Conservation (phyloP, 768 basidiomycete genomes). For the Suillus clintonianus region DNA sequence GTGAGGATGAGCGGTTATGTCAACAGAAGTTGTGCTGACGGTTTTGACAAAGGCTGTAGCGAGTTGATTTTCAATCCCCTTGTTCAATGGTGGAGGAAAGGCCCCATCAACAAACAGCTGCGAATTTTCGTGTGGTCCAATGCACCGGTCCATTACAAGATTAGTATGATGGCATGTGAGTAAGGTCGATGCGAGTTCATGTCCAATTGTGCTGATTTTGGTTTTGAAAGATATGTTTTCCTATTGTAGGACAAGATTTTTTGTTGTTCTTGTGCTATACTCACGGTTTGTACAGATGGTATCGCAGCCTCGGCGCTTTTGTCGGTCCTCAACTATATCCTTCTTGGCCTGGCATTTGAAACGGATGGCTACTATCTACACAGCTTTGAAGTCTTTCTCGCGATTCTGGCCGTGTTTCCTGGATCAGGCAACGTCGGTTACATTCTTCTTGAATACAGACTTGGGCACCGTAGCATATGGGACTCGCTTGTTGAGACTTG, state of each 20-base stretch:
- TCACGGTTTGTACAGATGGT: constrained; percentile 25
- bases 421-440: constrained; percentile 69
- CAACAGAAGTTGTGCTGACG: neutral
- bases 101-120: constrained; percentile 78
- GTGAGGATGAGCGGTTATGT: constrained; percentile 48
- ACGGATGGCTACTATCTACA: constrained; percentile 72
- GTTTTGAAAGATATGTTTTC: constrained; percentile 39
- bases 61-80: constrained; percentile 84
- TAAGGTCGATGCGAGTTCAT: constrained; percentile 13
- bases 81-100: constrained; percentile 53
- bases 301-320: constrained; percentile 65
- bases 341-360: constrained; percentile 65
- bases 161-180: constrained; percentile 50
- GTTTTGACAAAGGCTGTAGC: constrained; percentile 51
- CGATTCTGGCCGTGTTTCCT: constrained; percentile 68
- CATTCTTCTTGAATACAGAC: constrained; percentile 65
- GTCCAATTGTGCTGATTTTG: neutral
- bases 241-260: constrained; percentile 34
- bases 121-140: constrained; percentile 68
- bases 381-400: constrained; percentile 73
- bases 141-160: constrained; percentile 76
- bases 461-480: constrained; percentile 39
- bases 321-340: constrained; percentile 63
- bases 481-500: constrained; percentile 16
- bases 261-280: neutral